phyloP scores from a whole-genome alignment of 768 basidiomycete genomes.

The Phlegmacium glaucopus region DNA sequence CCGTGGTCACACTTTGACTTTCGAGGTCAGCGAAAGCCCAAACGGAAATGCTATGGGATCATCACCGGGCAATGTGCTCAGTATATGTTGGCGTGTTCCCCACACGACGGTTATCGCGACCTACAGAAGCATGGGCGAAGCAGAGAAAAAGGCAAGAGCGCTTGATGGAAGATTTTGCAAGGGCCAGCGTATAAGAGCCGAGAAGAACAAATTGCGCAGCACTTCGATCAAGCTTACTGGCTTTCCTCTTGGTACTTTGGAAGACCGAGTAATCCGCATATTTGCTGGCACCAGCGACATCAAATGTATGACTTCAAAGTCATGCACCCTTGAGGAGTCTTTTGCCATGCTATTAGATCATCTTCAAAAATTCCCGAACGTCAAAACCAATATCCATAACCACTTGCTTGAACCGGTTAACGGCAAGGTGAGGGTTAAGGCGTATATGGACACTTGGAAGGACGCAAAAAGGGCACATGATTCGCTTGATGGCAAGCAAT shows the following conservation, averaged over 20 bases:
- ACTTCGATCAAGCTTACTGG: conserved; percentile 42
- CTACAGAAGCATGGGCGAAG: conserved; percentile 31
- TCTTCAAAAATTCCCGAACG: conserved; percentile 6
- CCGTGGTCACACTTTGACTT: conserved; percentile 34
- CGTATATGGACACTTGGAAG: conserved; percentile 47
- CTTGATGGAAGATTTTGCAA: conserved; percentile 33
- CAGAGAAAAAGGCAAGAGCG: conserved; percentile 29
- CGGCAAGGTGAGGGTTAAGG: conserved; percentile 27
- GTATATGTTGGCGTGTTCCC: conserved; percentile 50
- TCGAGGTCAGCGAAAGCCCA: conserved; percentile 40
- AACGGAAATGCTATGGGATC: conserved; percentile 40
- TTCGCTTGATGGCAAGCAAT: conserved; percentile 29
- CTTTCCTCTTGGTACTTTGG: conserved; percentile 28
- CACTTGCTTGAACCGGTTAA: conserved; percentile 4
- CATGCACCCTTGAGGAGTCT: conserved; percentile 7
- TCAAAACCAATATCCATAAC: conserved; percentile 14
- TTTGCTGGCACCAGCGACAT: conserved; percentile 25
- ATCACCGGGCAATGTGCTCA: conserved; percentile 32
- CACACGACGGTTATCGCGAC: conserved; percentile 41
- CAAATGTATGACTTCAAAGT: conserved; percentile 3
- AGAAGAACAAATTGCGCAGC: conserved; percentile 38
- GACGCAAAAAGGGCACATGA: conserved; percentile 39
- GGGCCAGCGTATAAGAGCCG: conserved; percentile 45
- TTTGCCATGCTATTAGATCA: conserved; percentile 2
- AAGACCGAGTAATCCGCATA: conserved; percentile 16